Conservation (phyloP, 1,284 basidiomycete species). For the Apiotrichum montevideense region DNA sequence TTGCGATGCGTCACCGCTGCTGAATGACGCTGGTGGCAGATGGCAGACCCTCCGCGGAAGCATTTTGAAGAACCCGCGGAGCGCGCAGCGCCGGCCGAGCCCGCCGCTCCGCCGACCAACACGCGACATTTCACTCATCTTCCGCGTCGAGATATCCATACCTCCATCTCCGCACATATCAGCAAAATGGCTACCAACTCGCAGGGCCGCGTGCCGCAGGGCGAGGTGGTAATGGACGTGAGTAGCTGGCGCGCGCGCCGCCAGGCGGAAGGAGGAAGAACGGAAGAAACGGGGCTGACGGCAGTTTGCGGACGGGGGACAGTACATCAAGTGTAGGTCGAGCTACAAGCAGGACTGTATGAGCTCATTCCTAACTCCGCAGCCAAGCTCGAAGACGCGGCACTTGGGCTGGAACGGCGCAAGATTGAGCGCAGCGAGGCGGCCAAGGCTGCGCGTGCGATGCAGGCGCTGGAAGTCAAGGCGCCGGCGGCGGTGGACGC, state of each 20-base stretch:
- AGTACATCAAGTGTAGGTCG: slow-evolving; percentile 38
- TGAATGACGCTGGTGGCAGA: too few relatives aligned
- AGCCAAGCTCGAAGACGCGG: slow-evolving; percentile 41
- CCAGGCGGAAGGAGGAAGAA: not conserved
- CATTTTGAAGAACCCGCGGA: too few relatives aligned
- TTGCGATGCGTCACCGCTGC: not conserved
- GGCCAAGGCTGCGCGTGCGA: slow-evolving; percentile 35
- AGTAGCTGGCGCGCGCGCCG: slow-evolving; percentile 3
- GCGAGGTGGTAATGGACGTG: slow-evolving; percentile 43
- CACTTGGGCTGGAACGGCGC: slow-evolving; percentile 32
- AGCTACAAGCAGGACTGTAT: too few relatives aligned
- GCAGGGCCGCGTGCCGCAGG: slow-evolving; percentile 34
- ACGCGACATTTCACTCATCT: too few relatives aligned
- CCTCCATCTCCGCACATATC: too few relatives aligned
- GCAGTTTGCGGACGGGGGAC: slow-evolving; percentile 42
- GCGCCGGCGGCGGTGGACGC: slow-evolving; percentile 19
- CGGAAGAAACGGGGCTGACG: not conserved
- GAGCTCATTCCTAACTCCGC: not conserved
- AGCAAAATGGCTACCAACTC: slow-evolving; percentile 21
- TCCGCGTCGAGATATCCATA: too few relatives aligned
- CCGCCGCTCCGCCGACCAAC: too few relatives aligned
- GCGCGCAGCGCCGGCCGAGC: too few relatives aligned
- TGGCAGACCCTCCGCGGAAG: too few relatives aligned
- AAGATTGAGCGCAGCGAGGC: slow-evolving; percentile 37
- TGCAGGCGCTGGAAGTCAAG: slow-evolving; percentile 34